Conservation (phyloP, 1,284 basidiomycete genomes). For the Gymnopus androsaceus region DNA sequence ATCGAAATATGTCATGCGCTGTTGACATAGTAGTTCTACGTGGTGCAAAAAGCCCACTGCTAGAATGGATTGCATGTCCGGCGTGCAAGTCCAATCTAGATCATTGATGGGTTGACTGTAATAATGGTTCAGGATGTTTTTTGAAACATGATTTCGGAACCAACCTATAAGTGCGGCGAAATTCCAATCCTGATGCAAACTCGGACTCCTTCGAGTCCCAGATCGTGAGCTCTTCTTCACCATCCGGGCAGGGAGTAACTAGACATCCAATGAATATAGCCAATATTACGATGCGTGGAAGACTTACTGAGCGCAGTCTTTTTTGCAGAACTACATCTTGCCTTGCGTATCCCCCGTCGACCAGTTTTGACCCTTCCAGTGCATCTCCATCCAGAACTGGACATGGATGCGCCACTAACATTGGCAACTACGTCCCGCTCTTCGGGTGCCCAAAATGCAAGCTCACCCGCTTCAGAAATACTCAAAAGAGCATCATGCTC, state of each 20-base stretch:
- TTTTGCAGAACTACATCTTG: slow-evolving; percentile 85
- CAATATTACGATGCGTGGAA: slow-evolving; percentile 11
- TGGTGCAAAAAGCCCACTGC: slow-evolving; percentile 82
- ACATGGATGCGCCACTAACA: neutral
- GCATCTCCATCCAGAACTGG: slow-evolving; percentile 54
- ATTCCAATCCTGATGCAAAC: slow-evolving; percentile 88
- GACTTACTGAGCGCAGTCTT: slow-evolving; percentile 77
- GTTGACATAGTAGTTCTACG: slow-evolving; percentile 83
- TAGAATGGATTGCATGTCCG: slow-evolving; percentile 85
- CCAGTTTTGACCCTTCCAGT: slow-evolving; percentile 79
- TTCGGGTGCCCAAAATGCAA: slow-evolving; percentile 82
- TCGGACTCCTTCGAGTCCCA: slow-evolving; percentile 96
- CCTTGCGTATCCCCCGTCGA: slow-evolving; percentile 62
- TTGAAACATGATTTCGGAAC: slow-evolving; percentile 16
- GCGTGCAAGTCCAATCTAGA: slow-evolving; percentile 90
- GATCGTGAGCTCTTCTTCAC: slow-evolving; percentile 84
- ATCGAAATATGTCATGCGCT: slow-evolving; percentile 87
- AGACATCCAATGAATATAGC: slow-evolving; percentile 12
- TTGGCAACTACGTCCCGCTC: slow-evolving; percentile 28
- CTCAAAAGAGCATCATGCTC: slow-evolving; percentile 79
- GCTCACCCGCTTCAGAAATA: slow-evolving; percentile 69
- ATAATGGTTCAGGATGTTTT: neutral
- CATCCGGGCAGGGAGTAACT: slow-evolving; percentile 60
- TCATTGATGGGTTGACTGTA: slow-evolving; percentile 69
- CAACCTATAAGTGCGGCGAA: slow-evolving; percentile 62